Evolutionary conservation across 495 filamentous ascomycete genomes (phyloP), one percentile per base, ranked within the genome.

Genomic region (Podospora comata): DNA sequence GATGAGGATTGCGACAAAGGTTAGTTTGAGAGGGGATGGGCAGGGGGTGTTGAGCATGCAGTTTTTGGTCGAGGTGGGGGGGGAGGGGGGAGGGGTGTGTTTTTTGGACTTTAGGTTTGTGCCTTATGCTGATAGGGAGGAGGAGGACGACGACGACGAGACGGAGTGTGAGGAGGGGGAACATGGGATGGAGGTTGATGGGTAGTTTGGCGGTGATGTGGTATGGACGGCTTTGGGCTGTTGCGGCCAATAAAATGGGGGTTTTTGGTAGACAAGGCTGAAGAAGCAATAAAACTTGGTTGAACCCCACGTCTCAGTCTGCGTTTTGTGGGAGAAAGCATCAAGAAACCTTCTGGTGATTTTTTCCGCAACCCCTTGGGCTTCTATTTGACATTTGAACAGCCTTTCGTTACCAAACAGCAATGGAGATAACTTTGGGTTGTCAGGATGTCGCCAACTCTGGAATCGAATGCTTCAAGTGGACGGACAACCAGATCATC

Each of bases 21-120:
- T 97, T 27, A 97, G 93, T 75, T 86, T 99, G 67, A 83, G 95
- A 5, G 88, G 91, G 5, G 95, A 99, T 81, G 82, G 85, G 13
- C 90, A 93, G 76, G 95, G 95, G 0, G 94, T 98, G 18, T 78
- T 99, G 68, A 97, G 92, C 77, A 80, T 98, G 74, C 95, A 99
- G 78, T 97, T 99, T 72, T 96, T 99, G 93, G 89, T 99, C 44
- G 92, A 97, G 75, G 79, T 91, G 16, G 87, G 89, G 67, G 86
- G 86, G 26, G 67, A 67, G 67, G 86, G 86, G 26, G 67, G 67
- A 0, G 68, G 67, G 15, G 63, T 64, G 65, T 73, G 80, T 65
- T 85, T 83, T 68, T 76, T 85, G 58, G 82, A 84, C 69, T 85
- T 85, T 71, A 76, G 80, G 30, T 83, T 85, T 73, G 79, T 85